Evolutionary conservation across 208 protist species (phyloP), one percentile per base, ranked within the genome.

Genomic region (Trypanosoma scelopori): DNA sequence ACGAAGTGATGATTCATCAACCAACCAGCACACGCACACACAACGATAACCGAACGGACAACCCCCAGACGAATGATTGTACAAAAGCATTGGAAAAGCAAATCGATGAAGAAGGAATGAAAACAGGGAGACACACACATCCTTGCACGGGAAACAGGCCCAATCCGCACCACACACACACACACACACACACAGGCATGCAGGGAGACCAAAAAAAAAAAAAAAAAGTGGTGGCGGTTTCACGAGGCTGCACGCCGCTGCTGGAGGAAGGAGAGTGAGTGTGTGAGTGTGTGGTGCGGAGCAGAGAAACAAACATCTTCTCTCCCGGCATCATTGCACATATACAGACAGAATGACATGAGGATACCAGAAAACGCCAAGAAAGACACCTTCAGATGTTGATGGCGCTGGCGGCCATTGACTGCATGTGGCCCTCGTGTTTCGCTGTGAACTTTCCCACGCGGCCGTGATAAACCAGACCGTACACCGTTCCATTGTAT

Each of bases 391-490:
- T 13, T 87, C 52, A 93, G 15, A 94, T 60, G 51, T 95, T 95
- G 45, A 95, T 92, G 1, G 83, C 79, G 25, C 82, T 92, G 0
- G 89, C 81, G 1, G 78, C 77, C 48, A 23, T 75, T 22, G 55
- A 81, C 53, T 75, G 74, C 13, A 62, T 65, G 7, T 71, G 69
- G 23, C 74, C 79, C 18, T 58, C 53, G 30, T 78, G 72, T 46
- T 77, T 78, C 58, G 74, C 72, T 47, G 89, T 90, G 53, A 84
- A 81, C 61, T 88, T 89, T 2, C 79, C 82, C 11, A 79, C 69
- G 12, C 83, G 63, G 15, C 89, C 86, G 53, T 91, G 74, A 46
- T 91, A 95, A 55, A 86, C 77, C 27, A 81, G 67, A 30, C 89
- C 89, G 72, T 86, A 92, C 71, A 83, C 78, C 76, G 77, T 79